Evolutionary conservation across 208 protist species (phyloP).

Genomic region (Acanthamoeba sp.): DNA sequence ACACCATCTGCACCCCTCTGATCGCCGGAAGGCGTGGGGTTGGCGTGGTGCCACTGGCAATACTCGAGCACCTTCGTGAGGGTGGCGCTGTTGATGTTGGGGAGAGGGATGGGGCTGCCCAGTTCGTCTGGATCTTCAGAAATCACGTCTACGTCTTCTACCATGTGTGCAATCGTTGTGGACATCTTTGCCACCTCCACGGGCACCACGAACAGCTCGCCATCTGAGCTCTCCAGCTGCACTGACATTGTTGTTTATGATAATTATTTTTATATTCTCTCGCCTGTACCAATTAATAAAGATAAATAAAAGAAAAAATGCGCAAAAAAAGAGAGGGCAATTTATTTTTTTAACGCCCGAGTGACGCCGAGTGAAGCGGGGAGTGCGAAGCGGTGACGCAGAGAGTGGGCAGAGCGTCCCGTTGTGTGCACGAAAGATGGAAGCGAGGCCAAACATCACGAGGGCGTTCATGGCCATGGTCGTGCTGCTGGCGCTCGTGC

Average conservation of each 20-base stretch:
- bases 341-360: too few relatives aligned
- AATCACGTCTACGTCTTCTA: not conserved
- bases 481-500: not conserved
- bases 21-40: constrained; percentile 79
- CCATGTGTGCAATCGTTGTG: not conserved
- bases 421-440: too few relatives aligned
- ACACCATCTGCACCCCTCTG: constrained; percentile 82
- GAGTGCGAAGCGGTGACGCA: too few relatives aligned
- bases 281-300: too few relatives aligned
- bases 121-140: not conserved
- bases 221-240: constrained; percentile 12
- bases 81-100: constrained; percentile 86
- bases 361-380: too few relatives aligned
- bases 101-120: constrained; percentile 87
- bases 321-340: too few relatives aligned
- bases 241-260: not conserved
- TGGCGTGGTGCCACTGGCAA: constrained; percentile 86
- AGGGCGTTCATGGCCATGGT: not conserved
- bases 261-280: not conserved
- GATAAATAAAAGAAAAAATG: too few relatives aligned
- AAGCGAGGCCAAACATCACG: not conserved
- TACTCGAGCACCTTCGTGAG: constrained; percentile 90
- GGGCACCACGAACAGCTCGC: not conserved
- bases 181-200: constrained; percentile 8
- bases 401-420: too few relatives aligned